Evolutionary conservation across 2,329 filamentous ascomycete species (phyloP), one percentile per base, ranked within the genome.

Genomic region (Thielaviopsis populi): DNA sequence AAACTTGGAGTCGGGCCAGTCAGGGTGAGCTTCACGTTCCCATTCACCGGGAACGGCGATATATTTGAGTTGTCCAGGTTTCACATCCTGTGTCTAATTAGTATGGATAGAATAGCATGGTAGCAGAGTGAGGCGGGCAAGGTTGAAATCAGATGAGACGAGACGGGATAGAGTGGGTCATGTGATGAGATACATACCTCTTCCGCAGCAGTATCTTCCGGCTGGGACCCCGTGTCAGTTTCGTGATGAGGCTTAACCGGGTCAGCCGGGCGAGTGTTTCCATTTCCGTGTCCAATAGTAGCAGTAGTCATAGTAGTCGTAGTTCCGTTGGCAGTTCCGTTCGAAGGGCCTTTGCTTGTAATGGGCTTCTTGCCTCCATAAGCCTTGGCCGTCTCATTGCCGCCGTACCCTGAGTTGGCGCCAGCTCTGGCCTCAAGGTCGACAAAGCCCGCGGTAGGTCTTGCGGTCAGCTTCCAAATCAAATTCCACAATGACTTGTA

Each of bases 1-100:
- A 62, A 69, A 68, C 60, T 64, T 66, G 13, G 67, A 67, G n/a
- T 69, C 69, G 11, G 67, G 67, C 67, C 65, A 67, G 56, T 68
- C 59, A 27, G 69, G 68, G 27, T 66, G 65, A 42, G 61, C 65
- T 63, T 66, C 61, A 41, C 69, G 67, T 62, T 65, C 64, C 69
- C 69, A 69, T 53, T 61, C 58, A 22, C 67, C 68, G 24, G 67
- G 67, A 19, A 69, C 46, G 17, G 68, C 66, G n/a, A 48, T 54
- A 19, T 68, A 68, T 30, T 54, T 64, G 27, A 68, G 56, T 63
- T 66, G 54, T 63, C 64, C 64, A 50, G 61, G 46, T 33, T 66
- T 61, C 46, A 66, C 42, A 54, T 63, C 61, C 64, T 66, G 46
- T 63, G 13, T 11, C 17, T 24, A 42, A 30, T 63, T 56, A 63